A percentile compares a stretch with the other conserved stretches of the same genome.
phyloP scores from a whole-genome alignment of 495 filamentous ascomycete species.

The Glonium stellatum region DNA sequence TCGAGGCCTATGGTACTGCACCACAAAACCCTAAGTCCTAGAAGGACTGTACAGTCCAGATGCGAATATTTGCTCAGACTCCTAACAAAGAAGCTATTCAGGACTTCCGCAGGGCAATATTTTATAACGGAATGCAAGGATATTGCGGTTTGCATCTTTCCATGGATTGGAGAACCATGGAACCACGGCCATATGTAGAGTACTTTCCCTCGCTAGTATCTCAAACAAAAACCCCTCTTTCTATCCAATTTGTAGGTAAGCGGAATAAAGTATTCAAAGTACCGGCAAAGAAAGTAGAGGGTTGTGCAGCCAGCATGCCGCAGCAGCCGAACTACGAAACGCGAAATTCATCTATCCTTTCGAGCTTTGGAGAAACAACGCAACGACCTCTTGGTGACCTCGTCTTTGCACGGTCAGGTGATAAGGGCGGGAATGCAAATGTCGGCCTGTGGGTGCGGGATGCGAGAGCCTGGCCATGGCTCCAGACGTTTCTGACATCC shows the following conservation, averaged over 20 bases:
- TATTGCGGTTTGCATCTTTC: conserved; percentile 16
- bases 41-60: conserved; percentile 15
- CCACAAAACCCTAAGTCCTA: conserved; percentile 8
- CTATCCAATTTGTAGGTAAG: conserved; percentile 7
- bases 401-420: conserved; percentile 32
- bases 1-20: conserved; percentile 11
- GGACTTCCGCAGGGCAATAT: conserved; percentile 8
- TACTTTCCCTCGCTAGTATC: conserved; percentile 17
- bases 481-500: conserved; percentile 28
- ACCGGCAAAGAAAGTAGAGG: conserved; percentile 11
- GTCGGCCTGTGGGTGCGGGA: conserved; percentile 31
- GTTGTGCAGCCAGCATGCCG: conserved; percentile 3
- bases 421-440: conserved; percentile 33
- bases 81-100: conserved; percentile 7
- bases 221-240: background rate
- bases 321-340: conserved; percentile 11
- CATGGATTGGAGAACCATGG: conserved; percentile 21
- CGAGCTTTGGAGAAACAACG: conserved; percentile 5
- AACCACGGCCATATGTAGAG: conserved; percentile 14
- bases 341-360: background rate
- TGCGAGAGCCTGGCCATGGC: conserved; percentile 29
- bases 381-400: conserved; percentile 25
- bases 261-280: background rate
- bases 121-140: conserved; percentile 20
- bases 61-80: conserved; percentile 15